Percentiles rank a stretch among this genome's conserved stretches.
phyloP scores from a whole-genome alignment of 169 alveolate genomes.

The Cryptosporidium viatorum region DNA sequence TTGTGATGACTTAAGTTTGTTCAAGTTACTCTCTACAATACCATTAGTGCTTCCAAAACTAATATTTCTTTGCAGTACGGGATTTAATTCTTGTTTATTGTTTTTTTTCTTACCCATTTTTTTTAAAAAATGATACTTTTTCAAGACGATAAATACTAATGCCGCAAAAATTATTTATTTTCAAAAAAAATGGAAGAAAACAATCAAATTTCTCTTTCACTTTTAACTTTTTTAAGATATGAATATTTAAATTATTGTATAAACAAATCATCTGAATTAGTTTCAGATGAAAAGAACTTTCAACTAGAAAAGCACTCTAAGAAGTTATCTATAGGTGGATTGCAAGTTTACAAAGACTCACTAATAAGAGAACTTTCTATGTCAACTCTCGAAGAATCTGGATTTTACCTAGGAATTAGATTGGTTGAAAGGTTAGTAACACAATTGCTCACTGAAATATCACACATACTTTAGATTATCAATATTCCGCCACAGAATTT shows the following conservation, averaged over 20 bases:
- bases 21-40: not conserved
- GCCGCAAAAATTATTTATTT: not conserved
- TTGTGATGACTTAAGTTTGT: not conserved
- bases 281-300: constrained; percentile 25
- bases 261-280: constrained; percentile 8
- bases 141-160: not conserved
- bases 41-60: not conserved
- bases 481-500: constrained; percentile 56
- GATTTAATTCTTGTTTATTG: not conserved
- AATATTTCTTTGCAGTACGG: not conserved
- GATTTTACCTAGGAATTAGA: constrained; percentile 59
- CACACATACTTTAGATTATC: constrained; percentile 25
- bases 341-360: constrained; percentile 26
- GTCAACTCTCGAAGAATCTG: constrained; percentile 70
- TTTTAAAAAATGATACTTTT: not conserved
- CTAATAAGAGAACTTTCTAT: constrained; percentile 43
- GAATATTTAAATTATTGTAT: constrained; percentile 63
- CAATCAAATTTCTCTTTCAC: constrained; percentile 46
- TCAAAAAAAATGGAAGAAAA: constrained; percentile 3
- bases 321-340: constrained; percentile 15
- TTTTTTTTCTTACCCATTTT: constrained; percentile 44
- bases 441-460: not conserved
- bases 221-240: constrained; percentile 59
- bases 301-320: not conserved
- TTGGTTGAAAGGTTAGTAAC: constrained; percentile 67